phyloP scores from a whole-genome alignment of 352 stramenopile genomes.

The Phytopythium montanum region DNA sequence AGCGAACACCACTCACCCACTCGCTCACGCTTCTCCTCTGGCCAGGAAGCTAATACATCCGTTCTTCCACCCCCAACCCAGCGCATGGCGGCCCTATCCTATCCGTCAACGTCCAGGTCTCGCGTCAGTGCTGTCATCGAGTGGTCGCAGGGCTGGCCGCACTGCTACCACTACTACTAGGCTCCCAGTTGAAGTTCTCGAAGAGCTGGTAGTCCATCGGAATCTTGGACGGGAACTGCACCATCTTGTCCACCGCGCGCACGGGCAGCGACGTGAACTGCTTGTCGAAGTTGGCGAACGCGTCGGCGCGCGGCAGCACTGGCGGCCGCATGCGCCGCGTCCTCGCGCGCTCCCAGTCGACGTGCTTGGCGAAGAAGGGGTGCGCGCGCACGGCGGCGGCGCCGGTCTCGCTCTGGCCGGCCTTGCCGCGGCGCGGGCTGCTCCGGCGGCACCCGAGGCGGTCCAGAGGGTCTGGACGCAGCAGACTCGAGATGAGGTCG shows the following conservation, averaged over 20 bases:
- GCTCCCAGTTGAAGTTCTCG: slow-evolving; percentile 85
- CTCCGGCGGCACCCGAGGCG: slow-evolving; percentile 47
- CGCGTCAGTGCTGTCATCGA: background rate
- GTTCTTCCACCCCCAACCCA: background rate
- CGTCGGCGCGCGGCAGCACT: slow-evolving; percentile 57
- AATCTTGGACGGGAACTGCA: slow-evolving; percentile 69
- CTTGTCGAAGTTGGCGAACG: slow-evolving; percentile 83
- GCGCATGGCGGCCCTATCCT: background rate
- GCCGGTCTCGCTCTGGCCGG: background rate
- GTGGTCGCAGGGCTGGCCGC: background rate
- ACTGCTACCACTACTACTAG: slow-evolving; percentile 14
- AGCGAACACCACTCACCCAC: background rate
- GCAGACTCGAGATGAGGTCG: slow-evolving; percentile 47
- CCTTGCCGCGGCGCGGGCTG: slow-evolving; percentile 9
- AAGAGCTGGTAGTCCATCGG: slow-evolving; percentile 82
- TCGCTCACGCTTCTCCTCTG: background rate
- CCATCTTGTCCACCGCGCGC: slow-evolving; percentile 65
- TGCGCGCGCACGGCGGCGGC: slow-evolving; percentile 54
- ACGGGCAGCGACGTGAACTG: slow-evolving; percentile 85
- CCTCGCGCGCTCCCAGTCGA: slow-evolving; percentile 54
- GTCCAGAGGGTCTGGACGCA: slow-evolving; percentile 47
- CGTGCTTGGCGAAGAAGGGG: slow-evolving; percentile 63
- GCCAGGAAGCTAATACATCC: slow-evolving; percentile 3
- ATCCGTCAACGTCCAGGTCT: background rate
- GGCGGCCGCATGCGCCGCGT: slow-evolving; percentile 24